A percentile compares a stretch with the other conserved stretches of the same genome.
phyloP scores from a whole-genome alignment of 169 alveolate genomes.

The Pseudocohnilembus persalinus region DNA sequence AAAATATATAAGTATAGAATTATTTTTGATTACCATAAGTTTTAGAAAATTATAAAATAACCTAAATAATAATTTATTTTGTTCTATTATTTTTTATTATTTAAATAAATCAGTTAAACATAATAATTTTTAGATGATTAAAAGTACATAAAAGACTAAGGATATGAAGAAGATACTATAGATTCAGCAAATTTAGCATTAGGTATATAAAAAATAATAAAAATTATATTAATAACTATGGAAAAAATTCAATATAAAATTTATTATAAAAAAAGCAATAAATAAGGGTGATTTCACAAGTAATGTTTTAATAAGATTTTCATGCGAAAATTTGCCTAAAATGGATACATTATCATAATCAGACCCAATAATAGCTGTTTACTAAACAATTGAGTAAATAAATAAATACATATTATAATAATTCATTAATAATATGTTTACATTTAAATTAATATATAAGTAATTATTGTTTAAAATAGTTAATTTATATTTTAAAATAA shows the following conservation, averaged over 20 bases:
- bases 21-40: too few relatives aligned
- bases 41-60: too few relatives aligned
- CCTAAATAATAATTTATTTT: too few relatives aligned
- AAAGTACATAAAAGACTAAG: neutral
- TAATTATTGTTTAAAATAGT: too few relatives aligned
- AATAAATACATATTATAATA: constrained; percentile 10
- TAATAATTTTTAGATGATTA: neutral
- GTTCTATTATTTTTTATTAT: neutral
- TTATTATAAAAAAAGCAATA: constrained; percentile 6
- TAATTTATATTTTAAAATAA: too few relatives aligned
- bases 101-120: too few relatives aligned
- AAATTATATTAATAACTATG: too few relatives aligned
- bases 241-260: neutral
- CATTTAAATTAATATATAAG: too few relatives aligned
- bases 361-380: constrained; percentile 56
- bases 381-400: constrained; percentile 44
- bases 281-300: constrained; percentile 33
- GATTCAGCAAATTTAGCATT: constrained; percentile 50
- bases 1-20: too few relatives aligned
- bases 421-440: constrained; percentile 24
- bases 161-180: constrained; percentile 42
- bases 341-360: constrained; percentile 58
- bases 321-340: constrained; percentile 65
- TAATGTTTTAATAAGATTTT: constrained; percentile 37
- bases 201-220: constrained; percentile 27